Evolutionary conservation across 768 basidiomycete genomes (phyloP).

Genomic region (Pulveroboletus sp.): DNA sequence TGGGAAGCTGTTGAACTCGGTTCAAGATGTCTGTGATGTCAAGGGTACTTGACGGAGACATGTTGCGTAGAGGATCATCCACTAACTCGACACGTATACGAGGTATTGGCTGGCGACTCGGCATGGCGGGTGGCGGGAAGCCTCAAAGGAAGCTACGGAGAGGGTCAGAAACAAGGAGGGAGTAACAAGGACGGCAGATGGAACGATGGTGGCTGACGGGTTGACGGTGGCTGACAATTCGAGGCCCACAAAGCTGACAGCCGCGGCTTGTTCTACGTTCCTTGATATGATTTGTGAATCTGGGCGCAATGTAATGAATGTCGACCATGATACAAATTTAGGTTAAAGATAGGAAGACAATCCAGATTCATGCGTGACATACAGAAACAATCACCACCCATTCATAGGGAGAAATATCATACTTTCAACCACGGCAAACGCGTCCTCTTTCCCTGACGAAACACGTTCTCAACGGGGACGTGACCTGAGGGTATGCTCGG

Average conservation of each 20-base stretch:
- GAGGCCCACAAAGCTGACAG: neutral
- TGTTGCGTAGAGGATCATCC: conserved; percentile 10
- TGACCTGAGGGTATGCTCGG: conserved; percentile 15
- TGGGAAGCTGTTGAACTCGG: conserved; percentile 10
- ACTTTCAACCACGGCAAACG: conserved; percentile 31
- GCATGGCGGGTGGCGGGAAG: conserved; percentile 17
- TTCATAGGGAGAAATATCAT: conserved; percentile 17
- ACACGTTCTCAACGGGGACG: conserved; percentile 17
- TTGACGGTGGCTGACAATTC: conserved; percentile 19
- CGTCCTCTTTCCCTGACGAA: conserved; percentile 28
- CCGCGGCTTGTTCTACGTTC: neutral
- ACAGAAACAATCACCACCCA: conserved; percentile 13
- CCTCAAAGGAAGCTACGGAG: conserved; percentile 4
- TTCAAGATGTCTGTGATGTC: conserved; percentile 24
- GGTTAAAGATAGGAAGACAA: conserved; percentile 8
- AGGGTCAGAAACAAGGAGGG: conserved; percentile 6
- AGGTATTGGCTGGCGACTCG: conserved; percentile 13
- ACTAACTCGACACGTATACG: conserved; percentile 20
- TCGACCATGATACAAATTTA: conserved; percentile 7
- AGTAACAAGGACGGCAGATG: conserved; percentile 1
- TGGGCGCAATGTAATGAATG: neutral
- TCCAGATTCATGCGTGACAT: conserved; percentile 21
- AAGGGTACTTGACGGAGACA: conserved; percentile 24
- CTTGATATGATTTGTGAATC: neutral
- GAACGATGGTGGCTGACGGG: conserved; percentile 19